A percentile compares a stretch with the other conserved stretches of the same genome.
These are phyloP conservation scores for Diaporthe destruens DNA, from an alignment of 2,329 filamentous ascomycete species.

Conservation along the genomic window DNA sequence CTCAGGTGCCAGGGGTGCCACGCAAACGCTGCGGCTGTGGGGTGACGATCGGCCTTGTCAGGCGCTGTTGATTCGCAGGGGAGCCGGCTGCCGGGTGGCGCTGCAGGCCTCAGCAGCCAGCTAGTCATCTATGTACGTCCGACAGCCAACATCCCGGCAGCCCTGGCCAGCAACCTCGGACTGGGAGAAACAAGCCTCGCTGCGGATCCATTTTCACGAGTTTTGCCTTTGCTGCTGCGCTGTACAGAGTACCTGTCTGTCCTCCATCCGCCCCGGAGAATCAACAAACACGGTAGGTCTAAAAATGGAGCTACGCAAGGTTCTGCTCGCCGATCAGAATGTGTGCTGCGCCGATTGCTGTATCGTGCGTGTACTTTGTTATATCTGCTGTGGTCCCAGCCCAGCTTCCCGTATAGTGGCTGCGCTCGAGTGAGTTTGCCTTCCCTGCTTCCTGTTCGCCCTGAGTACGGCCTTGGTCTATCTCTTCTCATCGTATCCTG, in stretches of 20 bases:
- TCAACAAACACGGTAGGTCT: slow-evolving; percentile 33
- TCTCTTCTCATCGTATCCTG: slow-evolving; percentile 3
- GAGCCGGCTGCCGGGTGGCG: slow-evolving; percentile 32
- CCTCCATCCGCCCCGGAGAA: slow-evolving; percentile 23
- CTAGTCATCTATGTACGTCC: slow-evolving; percentile 26
- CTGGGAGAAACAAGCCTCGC: slow-evolving; percentile 34
- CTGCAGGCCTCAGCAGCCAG: slow-evolving; percentile 31
- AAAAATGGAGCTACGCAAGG: slow-evolving; percentile 40
- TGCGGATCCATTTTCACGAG: slow-evolving; percentile 35
- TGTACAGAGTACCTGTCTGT: slow-evolving; percentile 2
- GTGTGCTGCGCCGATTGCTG: slow-evolving; percentile 32
- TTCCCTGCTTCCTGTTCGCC: slow-evolving; percentile 15
- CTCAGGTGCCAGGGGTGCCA: slow-evolving; percentile 34
- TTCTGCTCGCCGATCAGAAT: slow-evolving; percentile 39
- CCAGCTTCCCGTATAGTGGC: slow-evolving; percentile 28
- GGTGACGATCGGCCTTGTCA: slow-evolving; percentile 27
- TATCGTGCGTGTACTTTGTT: background rate
- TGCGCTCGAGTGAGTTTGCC: slow-evolving; percentile 25
- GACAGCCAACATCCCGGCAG: slow-evolving; percentile 9
- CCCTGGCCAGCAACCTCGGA: slow-evolving; percentile 8
- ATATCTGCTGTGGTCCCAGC: slow-evolving; percentile 29
- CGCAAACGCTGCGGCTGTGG: slow-evolving; percentile 33
- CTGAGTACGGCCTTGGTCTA: slow-evolving; percentile 2
- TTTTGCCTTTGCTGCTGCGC: slow-evolving; percentile 17
- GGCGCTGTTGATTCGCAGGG: slow-evolving; percentile 21